Evolutionary conservation across 2,329 filamentous ascomycete genomes (phyloP), one percentile per base, ranked within the genome.

Genomic region (Didymosphaeria variabile): DNA sequence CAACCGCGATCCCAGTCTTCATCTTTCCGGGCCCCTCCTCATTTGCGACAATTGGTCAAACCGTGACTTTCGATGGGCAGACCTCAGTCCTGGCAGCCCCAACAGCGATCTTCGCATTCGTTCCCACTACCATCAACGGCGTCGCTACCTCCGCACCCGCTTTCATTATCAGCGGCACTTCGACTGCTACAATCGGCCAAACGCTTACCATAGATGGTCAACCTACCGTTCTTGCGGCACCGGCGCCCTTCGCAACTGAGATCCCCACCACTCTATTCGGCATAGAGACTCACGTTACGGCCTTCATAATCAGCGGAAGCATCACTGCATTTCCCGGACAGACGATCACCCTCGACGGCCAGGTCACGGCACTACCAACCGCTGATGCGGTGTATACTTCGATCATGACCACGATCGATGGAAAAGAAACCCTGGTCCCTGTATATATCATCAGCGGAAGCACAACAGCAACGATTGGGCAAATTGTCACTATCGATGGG

Each of bases 141-240:
- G 36, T 58, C 3, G 19, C 58, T 3, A 70, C 63, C 0, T 50
- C 50, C 1, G 34, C 58, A 4, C 66, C 67, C 12, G 67, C 57
- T 13, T 68, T 54, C 42, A 61, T 68, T 19, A 49, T 67, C 29
- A 55, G 59, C 26, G 64, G 60, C 19, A 63, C 58, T 9, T 52
- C 50, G 19, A 68, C 66, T 5, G 66, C 66, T 3, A 63, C 46
- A 3, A 61, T 65, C 17, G 66, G 66, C 9, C 63, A 66, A 50
- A 64, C 58, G 1, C 50, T 66, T 6, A 63, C 57, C 15, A 10
- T 66, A 12, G 54, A 64, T 36, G 57, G 59, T 1, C 21, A 50
- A 7, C 13, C 62, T 15, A 64, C 64, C 12, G 55, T 66, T 15
- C 52, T 66, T 13, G 17, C 54, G 23, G 38, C 57, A 12, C 63